A percentile compares a stretch with the other conserved stretches of the same genome.
Evolutionary conservation across 352 stramenopile species (phyloP).

Genomic region (Phytopythium chamaehyphon): DNA sequence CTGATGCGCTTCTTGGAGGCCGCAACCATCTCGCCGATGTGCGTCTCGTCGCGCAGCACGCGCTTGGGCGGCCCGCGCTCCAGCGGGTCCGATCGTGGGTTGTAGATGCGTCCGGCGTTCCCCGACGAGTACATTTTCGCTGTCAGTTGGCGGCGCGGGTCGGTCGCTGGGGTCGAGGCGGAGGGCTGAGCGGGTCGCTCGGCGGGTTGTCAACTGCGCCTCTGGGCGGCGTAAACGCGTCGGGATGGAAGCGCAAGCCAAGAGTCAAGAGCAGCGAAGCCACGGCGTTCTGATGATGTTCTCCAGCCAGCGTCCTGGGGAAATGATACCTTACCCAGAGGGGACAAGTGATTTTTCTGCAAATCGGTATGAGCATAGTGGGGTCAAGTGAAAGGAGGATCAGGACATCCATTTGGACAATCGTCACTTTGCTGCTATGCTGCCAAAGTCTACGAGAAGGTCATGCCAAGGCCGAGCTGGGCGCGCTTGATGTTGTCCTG

Average conservation of each 20-base stretch:
- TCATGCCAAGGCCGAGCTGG: slow-evolving; percentile 81
- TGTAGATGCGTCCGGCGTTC: slow-evolving; percentile 62
- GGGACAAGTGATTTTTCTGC: no score
- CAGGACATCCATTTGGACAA: background rate
- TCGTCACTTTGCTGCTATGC: background rate
- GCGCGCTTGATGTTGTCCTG: slow-evolving; percentile 86
- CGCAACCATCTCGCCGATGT: slow-evolving; percentile 79
- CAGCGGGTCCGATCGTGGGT: slow-evolving; percentile 57
- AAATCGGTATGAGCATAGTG: no score
- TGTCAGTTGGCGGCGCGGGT: background rate
- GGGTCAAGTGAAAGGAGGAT: no score
- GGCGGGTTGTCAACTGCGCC: no score
- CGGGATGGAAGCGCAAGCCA: no score
- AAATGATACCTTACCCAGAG: no score
- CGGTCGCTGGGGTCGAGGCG: background rate
- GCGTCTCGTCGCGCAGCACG: slow-evolving; percentile 63
- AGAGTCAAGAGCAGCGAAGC: no score
- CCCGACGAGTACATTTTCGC: slow-evolving; percentile 48
- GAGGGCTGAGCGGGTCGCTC: background rate
- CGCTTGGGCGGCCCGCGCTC: slow-evolving; percentile 70
- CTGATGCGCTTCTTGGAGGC: slow-evolving; percentile 79
- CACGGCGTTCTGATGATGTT: no score
- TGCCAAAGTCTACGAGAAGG: slow-evolving; percentile 56
- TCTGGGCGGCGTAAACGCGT: no score
- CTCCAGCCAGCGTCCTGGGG: no score